These are phyloP conservation scores for Geranomyces michiganensis DNA, from an alignment of 192 early-diverging fungal genomes.

Conservation along the genomic window DNA sequence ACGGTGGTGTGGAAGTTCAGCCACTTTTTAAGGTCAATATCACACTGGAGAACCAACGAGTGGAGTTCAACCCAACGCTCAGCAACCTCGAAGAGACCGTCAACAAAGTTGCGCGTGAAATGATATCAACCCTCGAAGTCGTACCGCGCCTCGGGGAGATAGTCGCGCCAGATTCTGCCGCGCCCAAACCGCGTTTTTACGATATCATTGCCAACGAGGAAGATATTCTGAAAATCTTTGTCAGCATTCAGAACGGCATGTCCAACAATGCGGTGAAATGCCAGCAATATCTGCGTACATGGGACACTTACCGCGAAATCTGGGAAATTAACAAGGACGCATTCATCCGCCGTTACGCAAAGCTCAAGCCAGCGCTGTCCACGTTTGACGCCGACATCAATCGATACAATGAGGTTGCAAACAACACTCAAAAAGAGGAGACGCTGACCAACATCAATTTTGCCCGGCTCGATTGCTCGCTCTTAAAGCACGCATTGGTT, in stretches of 20 bases:
- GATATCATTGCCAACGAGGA: constrained; percentile 61
- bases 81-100: constrained; percentile 57
- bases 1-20: constrained; percentile 57
- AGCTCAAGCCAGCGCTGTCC: constrained; percentile 64
- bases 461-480: constrained; percentile 61
- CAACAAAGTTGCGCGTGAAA: constrained; percentile 57
- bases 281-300: constrained; percentile 63
- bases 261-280: constrained; percentile 59
- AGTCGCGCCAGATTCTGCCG: constrained; percentile 37
- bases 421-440: constrained; percentile 71
- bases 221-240: constrained; percentile 64
- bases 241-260: constrained; percentile 63
- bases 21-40: constrained; percentile 70
- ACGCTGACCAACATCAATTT: constrained; percentile 70
- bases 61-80: constrained; percentile 63
- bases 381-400: constrained; percentile 72
- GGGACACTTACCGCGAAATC: constrained; percentile 69
- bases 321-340: constrained; percentile 76
- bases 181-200: constrained; percentile 42
- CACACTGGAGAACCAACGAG: constrained; percentile 59
- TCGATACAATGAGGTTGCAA: constrained; percentile 69
- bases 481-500: constrained; percentile 64
- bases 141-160: constrained; percentile 51
- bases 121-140: constrained; percentile 61
- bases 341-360: constrained; percentile 67